Evolutionary conservation across 331 rosid genomes (phyloP).

Genomic region (Stylosanthes scabra): DNA sequence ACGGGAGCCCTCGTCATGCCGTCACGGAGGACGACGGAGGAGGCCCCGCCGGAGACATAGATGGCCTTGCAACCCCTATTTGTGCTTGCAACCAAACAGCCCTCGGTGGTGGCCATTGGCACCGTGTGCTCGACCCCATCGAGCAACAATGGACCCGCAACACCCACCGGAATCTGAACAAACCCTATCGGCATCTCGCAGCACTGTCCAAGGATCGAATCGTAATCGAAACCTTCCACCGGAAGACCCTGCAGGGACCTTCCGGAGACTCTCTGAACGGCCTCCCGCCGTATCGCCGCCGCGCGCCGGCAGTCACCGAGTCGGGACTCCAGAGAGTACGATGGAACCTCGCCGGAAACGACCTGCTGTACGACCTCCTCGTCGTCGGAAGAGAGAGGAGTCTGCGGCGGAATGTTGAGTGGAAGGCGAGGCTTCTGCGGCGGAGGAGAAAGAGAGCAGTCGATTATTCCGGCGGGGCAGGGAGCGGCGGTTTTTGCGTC

Average conservation of each 20-base stretch:
- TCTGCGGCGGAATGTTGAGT: not conserved
- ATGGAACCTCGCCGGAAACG: slow-evolving; percentile 52
- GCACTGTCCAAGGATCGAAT: slow-evolving; percentile 74
- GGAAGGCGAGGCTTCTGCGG: not conserved
- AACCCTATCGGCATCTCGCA: slow-evolving; percentile 82
- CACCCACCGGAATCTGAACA: slow-evolving; percentile 75
- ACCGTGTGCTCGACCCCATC: slow-evolving; percentile 64
- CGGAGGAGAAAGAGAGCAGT: not conserved
- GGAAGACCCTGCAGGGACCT: slow-evolving; percentile 59
- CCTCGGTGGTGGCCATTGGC: slow-evolving; percentile 87
- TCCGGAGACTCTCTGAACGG: slow-evolving; percentile 51
- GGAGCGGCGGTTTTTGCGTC: slow-evolving; percentile 22
- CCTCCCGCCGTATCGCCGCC: slow-evolving; percentile 55
- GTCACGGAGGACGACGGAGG: slow-evolving; percentile 58
- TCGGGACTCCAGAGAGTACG: slow-evolving; percentile 62
- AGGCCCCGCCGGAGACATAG: slow-evolving; percentile 64
- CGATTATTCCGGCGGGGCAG: slow-evolving; percentile 28
- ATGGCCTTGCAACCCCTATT: slow-evolving; percentile 83
- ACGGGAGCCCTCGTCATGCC: slow-evolving; percentile 79
- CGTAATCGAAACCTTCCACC: slow-evolving; percentile 67
- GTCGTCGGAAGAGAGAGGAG: slow-evolving; percentile 28
- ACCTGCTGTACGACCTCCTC: slow-evolving; percentile 52
- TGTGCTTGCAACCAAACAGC: slow-evolving; percentile 71
- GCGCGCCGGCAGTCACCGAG: slow-evolving; percentile 63
- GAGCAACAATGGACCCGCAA: slow-evolving; percentile 68